Evolutionary conservation across 1,284 basidiomycete species (phyloP).

Genomic region (Austropuccinia psidii): DNA sequence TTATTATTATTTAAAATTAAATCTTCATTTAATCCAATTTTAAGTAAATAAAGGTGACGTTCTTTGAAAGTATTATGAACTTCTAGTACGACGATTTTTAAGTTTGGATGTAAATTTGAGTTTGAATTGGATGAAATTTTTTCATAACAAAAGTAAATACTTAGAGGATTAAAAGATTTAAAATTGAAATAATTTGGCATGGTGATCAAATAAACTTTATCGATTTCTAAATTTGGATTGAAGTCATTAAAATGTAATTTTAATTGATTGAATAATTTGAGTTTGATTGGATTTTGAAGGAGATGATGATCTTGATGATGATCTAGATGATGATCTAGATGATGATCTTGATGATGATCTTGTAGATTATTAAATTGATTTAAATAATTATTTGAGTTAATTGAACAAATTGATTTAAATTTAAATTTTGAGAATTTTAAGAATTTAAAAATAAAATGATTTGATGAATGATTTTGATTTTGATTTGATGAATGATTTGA

Average conservation of each 20-base stretch:
- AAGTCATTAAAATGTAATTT: slow-evolving; percentile 29
- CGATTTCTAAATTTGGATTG: slow-evolving; percentile 40
- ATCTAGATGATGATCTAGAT: not conserved
- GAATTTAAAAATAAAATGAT: not conserved
- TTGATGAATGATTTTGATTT: not conserved
- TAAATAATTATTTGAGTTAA: not conserved
- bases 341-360: not conserved
- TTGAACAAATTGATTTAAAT: not conserved
- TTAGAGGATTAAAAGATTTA: slow-evolving; percentile 67
- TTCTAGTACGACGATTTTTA: slow-evolving; percentile 60
- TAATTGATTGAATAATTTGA: not conserved
- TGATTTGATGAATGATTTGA: not conserved
- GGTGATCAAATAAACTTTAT: slow-evolving; percentile 59
- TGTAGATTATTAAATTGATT: not conserved
- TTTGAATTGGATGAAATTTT: slow-evolving; percentile 37
- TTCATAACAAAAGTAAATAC: slow-evolving; percentile 62
- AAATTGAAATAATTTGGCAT: slow-evolving; percentile 65
- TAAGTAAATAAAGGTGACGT: slow-evolving; percentile 56
- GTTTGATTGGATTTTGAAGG: slow-evolving; percentile 6
- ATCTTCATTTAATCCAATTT: slow-evolving; percentile 52
- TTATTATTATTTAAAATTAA: no score
- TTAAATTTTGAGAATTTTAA: no score
- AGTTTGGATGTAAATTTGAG: slow-evolving; percentile 24
- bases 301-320: not conserved
- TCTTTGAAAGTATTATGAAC: slow-evolving; percentile 73